These are phyloP conservation scores for Neobulgaria alba DNA, from an alignment of 2,329 filamentous ascomycete species.

Conservation along the genomic window DNA sequence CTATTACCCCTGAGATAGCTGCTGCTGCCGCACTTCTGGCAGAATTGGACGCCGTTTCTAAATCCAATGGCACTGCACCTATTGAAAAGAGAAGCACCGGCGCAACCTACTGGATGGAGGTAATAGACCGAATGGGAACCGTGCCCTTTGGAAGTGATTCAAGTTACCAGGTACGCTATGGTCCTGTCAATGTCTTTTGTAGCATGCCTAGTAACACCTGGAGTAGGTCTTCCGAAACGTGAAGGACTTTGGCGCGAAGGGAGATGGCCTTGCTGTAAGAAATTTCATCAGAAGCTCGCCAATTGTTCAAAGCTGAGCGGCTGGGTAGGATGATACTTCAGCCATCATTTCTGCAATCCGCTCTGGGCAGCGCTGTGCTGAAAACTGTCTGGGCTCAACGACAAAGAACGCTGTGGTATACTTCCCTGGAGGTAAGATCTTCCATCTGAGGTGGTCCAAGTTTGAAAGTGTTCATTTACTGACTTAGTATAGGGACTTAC, in stretches of 20 bases:
- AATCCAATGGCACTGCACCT: not conserved
- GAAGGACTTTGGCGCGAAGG: slow-evolving; percentile 40
- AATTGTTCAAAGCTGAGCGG: no score
- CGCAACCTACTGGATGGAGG: not conserved
- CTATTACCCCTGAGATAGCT: not conserved
- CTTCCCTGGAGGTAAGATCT: not conserved
- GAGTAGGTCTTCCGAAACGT: not conserved
- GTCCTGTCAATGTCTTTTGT: no score
- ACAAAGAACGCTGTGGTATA: not conserved
- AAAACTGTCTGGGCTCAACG: not conserved
- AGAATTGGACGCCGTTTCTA: not conserved
- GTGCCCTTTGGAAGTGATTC: not conserved
- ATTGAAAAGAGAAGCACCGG: not conserved
- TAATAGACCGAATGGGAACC: not conserved
- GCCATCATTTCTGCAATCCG: slow-evolving; percentile 1
- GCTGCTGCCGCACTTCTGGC: not conserved
- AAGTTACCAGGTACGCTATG: not conserved
- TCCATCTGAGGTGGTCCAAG: no score
- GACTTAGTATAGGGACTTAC: no score
- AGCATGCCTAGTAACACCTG: no score
- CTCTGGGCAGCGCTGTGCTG: not conserved
- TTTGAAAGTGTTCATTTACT: no score
- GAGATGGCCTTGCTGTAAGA: slow-evolving; percentile 59
- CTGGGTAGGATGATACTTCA: slow-evolving; percentile 3
- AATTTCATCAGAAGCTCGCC: no score